These are phyloP conservation scores for Metarhizium brunneum DNA, from an alignment of 2,329 filamentous ascomycete species.

Conservation along the genomic window DNA sequence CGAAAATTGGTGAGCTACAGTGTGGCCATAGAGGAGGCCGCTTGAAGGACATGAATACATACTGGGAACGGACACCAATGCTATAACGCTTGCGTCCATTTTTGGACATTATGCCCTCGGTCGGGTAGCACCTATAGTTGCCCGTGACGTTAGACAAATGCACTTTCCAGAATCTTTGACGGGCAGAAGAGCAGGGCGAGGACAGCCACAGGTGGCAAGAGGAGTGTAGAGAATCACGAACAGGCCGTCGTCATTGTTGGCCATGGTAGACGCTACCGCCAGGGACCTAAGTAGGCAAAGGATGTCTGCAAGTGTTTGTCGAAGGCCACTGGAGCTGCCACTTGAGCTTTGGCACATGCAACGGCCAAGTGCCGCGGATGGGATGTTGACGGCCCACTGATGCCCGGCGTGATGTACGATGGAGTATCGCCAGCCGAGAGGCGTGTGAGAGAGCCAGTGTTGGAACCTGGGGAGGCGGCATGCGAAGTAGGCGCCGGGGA, in stretches of 20 bases:
- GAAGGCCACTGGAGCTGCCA: background rate
- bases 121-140: slow-evolving; percentile 50
- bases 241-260: slow-evolving; percentile 44
- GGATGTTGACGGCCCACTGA: slow-evolving; percentile 2
- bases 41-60: slow-evolving; percentile 19
- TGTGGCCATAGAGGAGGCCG: background rate
- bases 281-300: background rate
- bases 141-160: background rate
- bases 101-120: slow-evolving; percentile 53
- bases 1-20: background rate
- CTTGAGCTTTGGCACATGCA: background rate
- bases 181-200: background rate
- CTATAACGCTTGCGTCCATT: slow-evolving; percentile 58
- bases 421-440: slow-evolving; percentile 4
- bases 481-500: slow-evolving; percentile 1
- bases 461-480: slow-evolving; percentile 1
- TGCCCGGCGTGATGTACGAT: slow-evolving; percentile 1
- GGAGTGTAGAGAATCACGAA: slow-evolving; percentile 20
- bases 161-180: background rate
- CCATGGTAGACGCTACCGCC: slow-evolving; percentile 30
- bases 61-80: slow-evolving; percentile 57
- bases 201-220: background rate
- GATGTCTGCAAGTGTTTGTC: background rate
- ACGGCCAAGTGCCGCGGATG: background rate
- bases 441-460: slow-evolving; percentile 6